phyloP scores from a whole-genome alignment of 345 rosid species.

The Arabidopsis suecica region DNA sequence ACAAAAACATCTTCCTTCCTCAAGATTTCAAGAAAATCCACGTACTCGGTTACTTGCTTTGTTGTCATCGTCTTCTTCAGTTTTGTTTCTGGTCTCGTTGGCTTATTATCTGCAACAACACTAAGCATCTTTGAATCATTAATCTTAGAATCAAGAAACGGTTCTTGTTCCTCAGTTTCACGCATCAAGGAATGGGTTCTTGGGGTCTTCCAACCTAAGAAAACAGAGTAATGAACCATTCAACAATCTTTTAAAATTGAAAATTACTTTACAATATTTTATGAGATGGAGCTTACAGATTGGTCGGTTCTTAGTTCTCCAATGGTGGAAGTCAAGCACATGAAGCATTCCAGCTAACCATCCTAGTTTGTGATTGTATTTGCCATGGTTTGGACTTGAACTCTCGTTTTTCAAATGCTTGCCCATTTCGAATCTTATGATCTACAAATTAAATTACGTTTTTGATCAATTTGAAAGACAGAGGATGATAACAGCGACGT shows the following conservation, averaged over 20 bases:
- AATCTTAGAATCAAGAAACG: constrained; percentile 28
- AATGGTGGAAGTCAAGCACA: constrained; percentile 60
- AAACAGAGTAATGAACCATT: constrained; percentile 23
- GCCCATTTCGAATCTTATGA: constrained; percentile 48
- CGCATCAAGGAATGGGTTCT: constrained; percentile 43
- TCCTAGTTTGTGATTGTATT: constrained; percentile 52
- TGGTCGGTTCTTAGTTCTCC: constrained; percentile 49
- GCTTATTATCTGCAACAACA: constrained; percentile 8
- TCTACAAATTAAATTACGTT: constrained; percentile 11
- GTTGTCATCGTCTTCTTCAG: constrained; percentile 34
- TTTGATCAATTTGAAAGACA: constrained; percentile 15
- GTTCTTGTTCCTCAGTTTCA: constrained; percentile 34
- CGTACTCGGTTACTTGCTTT: constrained; percentile 57
- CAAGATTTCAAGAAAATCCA: constrained; percentile 66
- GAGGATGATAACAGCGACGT: constrained; percentile 21
- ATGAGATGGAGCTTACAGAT: constrained; percentile 29
- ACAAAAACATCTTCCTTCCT: constrained; percentile 61
- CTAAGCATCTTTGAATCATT: constrained; percentile 15
- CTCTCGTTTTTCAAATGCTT: constrained; percentile 46
- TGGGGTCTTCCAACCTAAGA: constrained; percentile 45
- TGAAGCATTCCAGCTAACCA: constrained; percentile 67
- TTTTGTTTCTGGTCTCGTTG: constrained; percentile 10
- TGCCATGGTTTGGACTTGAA: constrained; percentile 47
- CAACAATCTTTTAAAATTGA: neutral
- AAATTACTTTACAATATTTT: neutral